Evolutionary conservation across 129 eudicot genomes (phyloP).

Genomic region (Artemisia argyi): DNA sequence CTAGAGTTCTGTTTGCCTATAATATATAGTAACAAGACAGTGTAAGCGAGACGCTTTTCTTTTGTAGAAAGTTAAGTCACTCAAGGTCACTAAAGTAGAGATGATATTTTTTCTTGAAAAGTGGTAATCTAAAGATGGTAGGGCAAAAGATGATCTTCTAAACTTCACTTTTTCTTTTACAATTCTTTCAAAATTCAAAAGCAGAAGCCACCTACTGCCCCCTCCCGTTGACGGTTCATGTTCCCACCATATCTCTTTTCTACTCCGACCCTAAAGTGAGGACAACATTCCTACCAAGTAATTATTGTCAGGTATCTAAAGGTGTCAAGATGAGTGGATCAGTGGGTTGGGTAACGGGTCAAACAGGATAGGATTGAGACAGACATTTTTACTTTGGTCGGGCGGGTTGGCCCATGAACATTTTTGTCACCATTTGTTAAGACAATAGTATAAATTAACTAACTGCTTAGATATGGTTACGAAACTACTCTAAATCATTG

Average conservation of each 20-base stretch:
- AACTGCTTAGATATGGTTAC: not conserved
- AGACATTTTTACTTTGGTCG: not conserved
- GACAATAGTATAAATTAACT: not conserved
- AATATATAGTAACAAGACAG: not conserved
- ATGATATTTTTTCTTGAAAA: slow-evolving; percentile 33
- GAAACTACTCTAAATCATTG: not conserved
- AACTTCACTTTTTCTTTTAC: slow-evolving; percentile 29
- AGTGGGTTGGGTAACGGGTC: not conserved
- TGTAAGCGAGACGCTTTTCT: slow-evolving; percentile 26
- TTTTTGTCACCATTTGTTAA: not conserved
- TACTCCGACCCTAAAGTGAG: slow-evolving; percentile 5
- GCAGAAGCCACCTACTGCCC: slow-evolving; percentile 25
- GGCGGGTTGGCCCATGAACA: not conserved
- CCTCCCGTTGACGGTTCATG: slow-evolving; percentile 22
- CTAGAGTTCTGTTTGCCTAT: not conserved
- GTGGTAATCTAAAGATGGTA: slow-evolving; percentile 27
- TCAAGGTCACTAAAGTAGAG: slow-evolving; percentile 25
- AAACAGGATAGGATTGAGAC: not conserved
- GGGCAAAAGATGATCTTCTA: slow-evolving; percentile 50
- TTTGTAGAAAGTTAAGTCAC: slow-evolving; percentile 28
- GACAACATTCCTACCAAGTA: not conserved
- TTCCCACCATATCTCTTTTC: slow-evolving; percentile 23
- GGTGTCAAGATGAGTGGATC: not conserved
- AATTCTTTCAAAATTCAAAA: slow-evolving; percentile 27
- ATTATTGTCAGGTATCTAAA: not conserved